Base-by-base conservation (phyloP, 108 stramenopile species). In the Nitzschia sp. region DNA sequence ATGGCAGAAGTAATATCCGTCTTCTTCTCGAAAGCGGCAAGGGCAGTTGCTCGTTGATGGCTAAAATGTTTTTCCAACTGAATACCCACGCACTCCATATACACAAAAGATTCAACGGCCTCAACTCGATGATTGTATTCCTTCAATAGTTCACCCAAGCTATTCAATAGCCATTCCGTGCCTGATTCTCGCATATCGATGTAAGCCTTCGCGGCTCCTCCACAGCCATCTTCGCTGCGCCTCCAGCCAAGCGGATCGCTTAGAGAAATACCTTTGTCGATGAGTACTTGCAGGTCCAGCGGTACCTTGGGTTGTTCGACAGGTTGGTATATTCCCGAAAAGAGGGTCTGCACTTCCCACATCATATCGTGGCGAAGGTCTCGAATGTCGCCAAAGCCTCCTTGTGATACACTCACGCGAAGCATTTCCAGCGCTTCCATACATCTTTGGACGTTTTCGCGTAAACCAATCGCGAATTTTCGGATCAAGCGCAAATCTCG, bases 1-100 rank as follows among this genome's bases (percentile, higher is more conserved):
- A 94, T 91, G 26, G 93, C 93, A 27, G 93, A 87, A 17, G 85
- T 87, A 19, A 94, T 86, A 53, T 94, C 93, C 32, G 93, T 94
- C 69, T 89, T 81, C 65, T 89, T 89, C 51, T 94, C 93, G 75
- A 88, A 94, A 0, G 86, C 87, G 60, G 83, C 82, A 38, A 94
- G 67, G 19, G 90, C 81, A 28, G 87, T 72, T 8, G 93, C 76
- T 23, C 93, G 75, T 17, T 61, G 48, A 57, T 86, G 76, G 28
- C 77, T 87, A 49, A 83, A 94, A 54, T 89, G 82, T 34, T 88
- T 94, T 64, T 94, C 93, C 26, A 94, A 68, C 55, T 89, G 84
- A 42, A 88, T 87, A 2, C 88, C 93, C 29, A 94, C 93, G 68
- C 88, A 86, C 60, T 91, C 85, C 93, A 94, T 94, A 72, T 88